Evolutionary conservation across 2,329 filamentous ascomycete genomes (phyloP).

Genomic region (Teratosphaeria destructans): DNA sequence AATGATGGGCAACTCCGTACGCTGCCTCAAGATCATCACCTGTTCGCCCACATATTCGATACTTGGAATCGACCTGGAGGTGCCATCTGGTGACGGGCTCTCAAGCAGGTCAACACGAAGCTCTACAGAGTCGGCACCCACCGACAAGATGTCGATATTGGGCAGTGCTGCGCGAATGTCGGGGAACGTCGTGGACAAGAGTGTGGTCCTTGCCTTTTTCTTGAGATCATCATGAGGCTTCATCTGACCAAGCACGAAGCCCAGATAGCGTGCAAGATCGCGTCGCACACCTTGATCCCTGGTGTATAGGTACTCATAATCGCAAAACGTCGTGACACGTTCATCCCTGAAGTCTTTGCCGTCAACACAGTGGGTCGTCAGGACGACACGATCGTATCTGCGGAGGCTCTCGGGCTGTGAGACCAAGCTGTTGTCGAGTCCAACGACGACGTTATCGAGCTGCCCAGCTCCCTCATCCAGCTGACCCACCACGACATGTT

Average conservation of each 20-base stretch:
- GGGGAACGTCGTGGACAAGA: slow-evolving; percentile 81
- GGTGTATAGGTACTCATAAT: slow-evolving; percentile 82
- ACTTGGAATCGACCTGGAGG: slow-evolving; percentile 58
- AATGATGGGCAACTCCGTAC: slow-evolving; percentile 81
- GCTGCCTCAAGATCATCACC: slow-evolving; percentile 71
- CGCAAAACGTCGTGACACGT: slow-evolving; percentile 54
- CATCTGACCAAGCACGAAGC: slow-evolving; percentile 69
- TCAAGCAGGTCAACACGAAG: slow-evolving; percentile 72
- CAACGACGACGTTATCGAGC: slow-evolving; percentile 57
- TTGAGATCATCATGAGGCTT: slow-evolving; percentile 67
- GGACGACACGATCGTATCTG: slow-evolving; percentile 50
- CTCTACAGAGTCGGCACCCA: slow-evolving; percentile 77
- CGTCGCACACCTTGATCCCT: slow-evolving; percentile 60
- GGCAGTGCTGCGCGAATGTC: slow-evolving; percentile 73
- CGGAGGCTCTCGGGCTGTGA: slow-evolving; percentile 48
- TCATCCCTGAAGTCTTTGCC: slow-evolving; percentile 49
- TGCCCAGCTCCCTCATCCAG: slow-evolving; percentile 45
- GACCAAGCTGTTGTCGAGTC: slow-evolving; percentile 49
- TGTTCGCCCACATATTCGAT: slow-evolving; percentile 78
- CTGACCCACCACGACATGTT: slow-evolving; percentile 49
- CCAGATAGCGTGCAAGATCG: slow-evolving; percentile 68
- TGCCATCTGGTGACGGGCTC: slow-evolving; percentile 55
- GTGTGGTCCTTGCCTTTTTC: slow-evolving; percentile 67
- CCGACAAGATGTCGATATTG: slow-evolving; percentile 77
- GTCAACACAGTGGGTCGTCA: slow-evolving; percentile 68